Percentiles rank a stretch among this genome's conserved stretches.
phyloP scores from a whole-genome alignment of 768 basidiomycete species.

The Leccinum aurantiacum region DNA sequence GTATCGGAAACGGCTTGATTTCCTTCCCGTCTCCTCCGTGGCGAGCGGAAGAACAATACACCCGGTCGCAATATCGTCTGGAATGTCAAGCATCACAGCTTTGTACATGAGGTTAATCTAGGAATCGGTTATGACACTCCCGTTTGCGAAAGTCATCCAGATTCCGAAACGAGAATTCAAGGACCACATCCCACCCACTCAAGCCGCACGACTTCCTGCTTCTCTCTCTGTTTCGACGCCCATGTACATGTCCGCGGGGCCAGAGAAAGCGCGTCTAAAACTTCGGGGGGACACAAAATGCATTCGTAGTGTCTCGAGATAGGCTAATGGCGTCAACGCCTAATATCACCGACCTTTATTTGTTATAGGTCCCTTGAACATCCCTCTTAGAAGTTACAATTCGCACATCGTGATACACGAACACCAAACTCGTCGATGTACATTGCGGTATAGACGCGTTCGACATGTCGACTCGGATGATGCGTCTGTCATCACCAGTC shows the following conservation, averaged over 20 bases:
- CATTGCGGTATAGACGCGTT: not conserved
- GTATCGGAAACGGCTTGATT: not conserved
- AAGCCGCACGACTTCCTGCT: not conserved
- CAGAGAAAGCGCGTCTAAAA: not conserved
- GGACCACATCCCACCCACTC: not conserved
- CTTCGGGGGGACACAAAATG: not conserved
- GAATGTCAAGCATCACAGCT: not conserved
- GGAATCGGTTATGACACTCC: not conserved
- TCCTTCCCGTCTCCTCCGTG: constrained; percentile 4
- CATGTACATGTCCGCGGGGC: constrained; percentile 6
- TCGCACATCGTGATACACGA: not conserved
- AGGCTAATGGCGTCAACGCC: not conserved
- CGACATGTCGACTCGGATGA: not conserved
- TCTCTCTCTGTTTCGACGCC: not conserved
- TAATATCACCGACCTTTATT: not conserved
- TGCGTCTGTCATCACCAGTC: not conserved
- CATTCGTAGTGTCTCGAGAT: not conserved
- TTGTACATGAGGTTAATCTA: not conserved
- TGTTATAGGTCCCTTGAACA: no score
- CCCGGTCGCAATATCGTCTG: not conserved
- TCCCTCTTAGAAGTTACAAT: not conserved
- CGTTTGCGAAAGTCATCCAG: not conserved
- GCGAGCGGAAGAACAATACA: constrained; percentile 1
- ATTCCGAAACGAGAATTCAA: not conserved
- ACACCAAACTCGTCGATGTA: not conserved